Evolutionary conservation across 2,329 filamentous ascomycete species (phyloP), one percentile per base, ranked within the genome.

Genomic region (Penicillium verrucosum): DNA sequence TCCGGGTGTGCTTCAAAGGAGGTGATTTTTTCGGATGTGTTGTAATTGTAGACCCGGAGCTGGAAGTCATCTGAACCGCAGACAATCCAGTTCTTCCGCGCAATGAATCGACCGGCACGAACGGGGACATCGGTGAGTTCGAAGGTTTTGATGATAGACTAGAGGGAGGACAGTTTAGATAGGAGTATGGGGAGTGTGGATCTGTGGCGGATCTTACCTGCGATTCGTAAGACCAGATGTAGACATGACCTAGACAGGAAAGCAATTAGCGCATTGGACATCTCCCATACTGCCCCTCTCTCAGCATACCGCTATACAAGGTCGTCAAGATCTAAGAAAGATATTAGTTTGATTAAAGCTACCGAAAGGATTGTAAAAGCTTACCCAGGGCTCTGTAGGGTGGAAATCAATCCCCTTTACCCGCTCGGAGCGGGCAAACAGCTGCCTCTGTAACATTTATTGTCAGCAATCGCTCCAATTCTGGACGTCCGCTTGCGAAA

Each of bases 211-310:
- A 41, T 34, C 73, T 57, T 74, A 82, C 81, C 75, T 96, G 92
- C 50, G 92, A 95, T 78, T 96, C 93, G 77, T 96, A 96, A 34
- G 93, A 97, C 92, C 94, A 97, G 74, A 99, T 97, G 81, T 97
- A 95, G 74, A 96, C 94, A 81, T 97, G 93, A 76, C 94, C 91
- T 92, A 60, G 56, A 53, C 64, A 52, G 54, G 6, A 25, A 29
- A 44, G 48, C 29, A 60, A 64, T 71, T 68, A 72, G 68, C 54
- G 57, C 58, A 60, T 55, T 50, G 62, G 29, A 40, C 45, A 41
- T 52, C 54, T 52, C 38, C 27, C 58, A 50, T 61, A 49, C 34
- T 34, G 23, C 30, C n/a, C n/a, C 42, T 42, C 16, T 47, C 18
- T 27, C 43, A 43, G 65, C 82, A 75, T 86, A 92, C 89, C 92